Base-by-base conservation (phyloP, 2,329 filamentous ascomycete genomes). In the Monascus ruber region DNA sequence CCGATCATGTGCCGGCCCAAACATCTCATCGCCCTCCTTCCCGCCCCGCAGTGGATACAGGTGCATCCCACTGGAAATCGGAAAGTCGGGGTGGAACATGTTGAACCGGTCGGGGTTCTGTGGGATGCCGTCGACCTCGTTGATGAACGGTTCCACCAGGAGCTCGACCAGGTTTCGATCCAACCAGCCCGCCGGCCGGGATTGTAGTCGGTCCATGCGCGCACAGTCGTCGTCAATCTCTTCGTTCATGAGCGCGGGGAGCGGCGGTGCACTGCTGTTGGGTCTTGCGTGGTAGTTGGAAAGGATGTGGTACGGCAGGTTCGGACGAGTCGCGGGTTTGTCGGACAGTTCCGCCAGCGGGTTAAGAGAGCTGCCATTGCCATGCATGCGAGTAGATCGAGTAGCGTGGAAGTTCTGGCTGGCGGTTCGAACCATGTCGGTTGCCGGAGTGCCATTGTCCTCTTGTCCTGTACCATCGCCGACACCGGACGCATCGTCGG, bases 341-440 rank as follows among this genome's bases (percentile, higher is more conserved):
- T 69, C 70, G 1, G 74, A 71, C 17, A 77, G 64, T 43, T 77
- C 73, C 8, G 70, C 71, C 32, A 80, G 64, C 5, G 73, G 69
- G 37, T 70, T 73, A 39, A 74, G 65, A 17, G 17, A 17, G 5
- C 69, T 65, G 45, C 72, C 63, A 56, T 74, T 62, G 39, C 70
- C 70, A 39, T 70, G 70, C 5, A 65, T 71, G 34, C 68, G 64
- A 5, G 67, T 71, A 5, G 65, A 75, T 33, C 58, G 74, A 53
- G 66, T 81, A 59, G 58, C 74, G 62, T 72, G 69, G 49, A 62
- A 63, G 33, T 74, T 77, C 40, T 74, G 72, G 39, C 71, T 76
- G 17, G 73, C 66, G 8, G 74, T 74, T 31, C 77, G 72, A 37
- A 74, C 71, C 76, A 81, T 81, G 39, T 76, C 76, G 4, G 68